These are phyloP conservation scores for Erodium moschatum DNA, from an alignment of 441 rosid genomes.

Conservation along the genomic window DNA sequence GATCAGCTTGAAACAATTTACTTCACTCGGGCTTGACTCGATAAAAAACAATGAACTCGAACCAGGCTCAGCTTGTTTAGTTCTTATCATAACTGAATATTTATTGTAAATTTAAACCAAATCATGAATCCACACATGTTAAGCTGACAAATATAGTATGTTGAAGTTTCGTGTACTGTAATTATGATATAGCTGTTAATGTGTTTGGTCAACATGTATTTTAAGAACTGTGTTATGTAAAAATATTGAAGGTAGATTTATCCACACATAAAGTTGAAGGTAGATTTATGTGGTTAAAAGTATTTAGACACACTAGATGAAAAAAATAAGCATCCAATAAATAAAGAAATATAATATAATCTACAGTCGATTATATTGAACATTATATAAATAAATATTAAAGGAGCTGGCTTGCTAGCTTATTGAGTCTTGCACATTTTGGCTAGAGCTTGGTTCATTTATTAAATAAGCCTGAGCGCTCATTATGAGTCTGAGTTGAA, in stretches of 20 bases:
- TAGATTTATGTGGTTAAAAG: neutral
- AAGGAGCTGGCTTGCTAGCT: neutral
- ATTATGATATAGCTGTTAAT: neutral
- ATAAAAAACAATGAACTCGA: no score
- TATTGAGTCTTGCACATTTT: neutral
- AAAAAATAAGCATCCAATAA: no score
- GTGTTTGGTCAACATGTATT: neutral
- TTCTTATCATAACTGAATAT: no score
- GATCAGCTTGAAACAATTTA: no score
- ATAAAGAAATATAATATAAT: no score
- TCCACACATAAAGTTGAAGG: neutral
- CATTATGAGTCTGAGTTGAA: neutral
- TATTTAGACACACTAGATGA: neutral
- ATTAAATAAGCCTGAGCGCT: neutral
- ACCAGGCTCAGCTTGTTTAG: no score
- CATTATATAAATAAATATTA: no score
- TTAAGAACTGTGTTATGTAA: neutral
- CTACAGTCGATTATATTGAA: no score
- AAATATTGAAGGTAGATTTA: neutral
- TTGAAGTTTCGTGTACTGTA: neutral
- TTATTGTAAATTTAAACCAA: neutral
- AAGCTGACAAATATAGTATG: neutral
- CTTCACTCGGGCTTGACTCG: no score
- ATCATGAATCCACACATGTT: neutral
- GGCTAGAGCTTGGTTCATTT: neutral